A percentile compares a stretch with the other conserved stretches of the same genome.
These are phyloP conservation scores for Claviceps pazoutovae DNA, from an alignment of 2,329 filamentous ascomycete species.

Conservation along the genomic window DNA sequence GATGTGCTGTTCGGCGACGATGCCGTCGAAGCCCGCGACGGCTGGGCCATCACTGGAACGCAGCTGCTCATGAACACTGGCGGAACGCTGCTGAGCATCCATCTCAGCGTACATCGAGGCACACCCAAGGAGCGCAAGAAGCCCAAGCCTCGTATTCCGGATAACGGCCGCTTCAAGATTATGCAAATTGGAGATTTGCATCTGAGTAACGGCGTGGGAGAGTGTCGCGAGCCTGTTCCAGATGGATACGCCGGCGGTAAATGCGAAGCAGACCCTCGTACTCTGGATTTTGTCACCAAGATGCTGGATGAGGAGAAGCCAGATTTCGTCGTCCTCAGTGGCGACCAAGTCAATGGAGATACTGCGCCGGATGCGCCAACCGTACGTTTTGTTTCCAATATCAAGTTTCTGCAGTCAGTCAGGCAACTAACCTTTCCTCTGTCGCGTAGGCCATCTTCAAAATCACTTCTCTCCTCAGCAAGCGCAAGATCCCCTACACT, in stretches of 20 bases:
- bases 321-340: slow-evolving; percentile 79
- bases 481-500: slow-evolving; percentile 81
- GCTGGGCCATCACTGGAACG: slow-evolving; percentile 68
- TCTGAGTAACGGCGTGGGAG: slow-evolving; percentile 75
- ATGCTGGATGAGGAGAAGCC: slow-evolving; percentile 88
- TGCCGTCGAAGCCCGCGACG: slow-evolving; percentile 74
- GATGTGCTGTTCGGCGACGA: slow-evolving; percentile 85
- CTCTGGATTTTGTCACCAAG: slow-evolving; percentile 72
- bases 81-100: slow-evolving; percentile 49
- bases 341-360: slow-evolving; percentile 92
- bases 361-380: slow-evolving; percentile 83
- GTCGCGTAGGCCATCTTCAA: slow-evolving; percentile 68
- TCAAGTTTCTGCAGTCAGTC: not conserved
- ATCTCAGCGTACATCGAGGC: slow-evolving; percentile 68
- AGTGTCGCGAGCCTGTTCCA: slow-evolving; percentile 76
- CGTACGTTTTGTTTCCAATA: slow-evolving; percentile 28
- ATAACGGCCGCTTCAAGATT: slow-evolving; percentile 93
- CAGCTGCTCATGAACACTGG: slow-evolving; percentile 56
- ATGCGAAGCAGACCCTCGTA: slow-evolving; percentile 85
- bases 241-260: slow-evolving; percentile 55
- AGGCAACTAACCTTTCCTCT: not conserved
- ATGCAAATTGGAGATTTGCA: slow-evolving; percentile 93
- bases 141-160: slow-evolving; percentile 62
- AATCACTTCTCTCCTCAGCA: slow-evolving; percentile 68
- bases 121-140: slow-evolving; percentile 48